Percentiles rank a stretch among this genome's conserved stretches.
Evolutionary conservation across 495 filamentous ascomycete species (phyloP).

Genomic region (Aspergillus panamensis): DNA sequence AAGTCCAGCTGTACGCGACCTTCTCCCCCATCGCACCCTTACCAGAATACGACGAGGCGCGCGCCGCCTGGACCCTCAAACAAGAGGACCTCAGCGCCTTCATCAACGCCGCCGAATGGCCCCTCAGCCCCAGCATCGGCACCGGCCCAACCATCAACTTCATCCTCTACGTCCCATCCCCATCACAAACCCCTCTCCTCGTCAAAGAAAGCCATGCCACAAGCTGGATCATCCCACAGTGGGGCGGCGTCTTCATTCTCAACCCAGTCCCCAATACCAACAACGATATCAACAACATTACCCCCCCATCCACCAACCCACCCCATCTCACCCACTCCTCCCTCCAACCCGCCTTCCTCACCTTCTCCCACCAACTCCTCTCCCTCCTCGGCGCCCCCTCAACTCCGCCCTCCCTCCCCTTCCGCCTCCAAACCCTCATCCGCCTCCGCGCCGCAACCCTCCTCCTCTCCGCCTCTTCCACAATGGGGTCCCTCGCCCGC

Average conservation of each 20-base stretch:
- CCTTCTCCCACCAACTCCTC: conserved; percentile 88
- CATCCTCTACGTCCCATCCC: conserved; percentile 73
- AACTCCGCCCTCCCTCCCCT: conserved; percentile 71
- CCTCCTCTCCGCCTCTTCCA: conserved; percentile 85
- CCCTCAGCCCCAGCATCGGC: conserved; percentile 89
- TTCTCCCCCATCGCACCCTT: conserved; percentile 68
- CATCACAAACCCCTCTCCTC: conserved; percentile 58
- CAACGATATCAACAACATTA: conserved; percentile 13
- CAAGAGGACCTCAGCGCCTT: conserved; percentile 90
- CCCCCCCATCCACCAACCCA: conserved; percentile 25
- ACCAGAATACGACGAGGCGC: conserved; percentile 51
- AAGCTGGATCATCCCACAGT: conserved; percentile 94
- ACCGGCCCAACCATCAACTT: conserved; percentile 93
- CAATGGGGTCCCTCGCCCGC: conserved; percentile 86
- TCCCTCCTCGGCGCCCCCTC: conserved; percentile 84
- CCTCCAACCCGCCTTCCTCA: conserved; percentile 75
- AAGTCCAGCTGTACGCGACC: conserved; percentile 87
- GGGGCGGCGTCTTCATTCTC: conserved; percentile 87
- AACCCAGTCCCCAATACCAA: conserved; percentile 53
- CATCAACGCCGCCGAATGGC: conserved; percentile 98
- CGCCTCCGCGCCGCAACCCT: conserved; percentile 83
- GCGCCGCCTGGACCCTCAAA: conserved; percentile 62
- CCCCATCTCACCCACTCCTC: conserved; percentile 52
- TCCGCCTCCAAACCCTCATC: conserved; percentile 78
- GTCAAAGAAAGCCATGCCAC: conserved; percentile 70